These are phyloP conservation scores for Tylopilus vinaceipallidus DNA, from an alignment of 768 basidiomycete species.

Conservation along the genomic window DNA sequence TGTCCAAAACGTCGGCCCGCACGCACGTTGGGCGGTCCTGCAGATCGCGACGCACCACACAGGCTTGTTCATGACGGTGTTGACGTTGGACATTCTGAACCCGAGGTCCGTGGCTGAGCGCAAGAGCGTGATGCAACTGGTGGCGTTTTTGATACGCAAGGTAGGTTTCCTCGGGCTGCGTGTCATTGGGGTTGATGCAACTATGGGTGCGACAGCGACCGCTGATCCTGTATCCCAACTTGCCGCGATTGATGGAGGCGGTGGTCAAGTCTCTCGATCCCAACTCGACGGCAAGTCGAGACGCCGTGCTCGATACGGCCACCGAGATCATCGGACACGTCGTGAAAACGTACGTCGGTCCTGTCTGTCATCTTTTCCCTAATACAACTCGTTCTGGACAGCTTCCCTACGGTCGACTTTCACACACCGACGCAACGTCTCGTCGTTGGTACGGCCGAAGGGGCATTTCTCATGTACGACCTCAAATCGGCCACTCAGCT, in stretches of 20 bases:
- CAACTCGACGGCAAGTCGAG: conserved; percentile 69
- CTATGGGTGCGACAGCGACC: conserved; percentile 55
- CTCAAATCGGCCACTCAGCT: conserved; percentile 92
- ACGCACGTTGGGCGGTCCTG: conserved; percentile 81
- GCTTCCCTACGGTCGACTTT: conserved; percentile 94
- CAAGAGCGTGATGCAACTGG: conserved; percentile 87
- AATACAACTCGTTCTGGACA: conserved; percentile 26
- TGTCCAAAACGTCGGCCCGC: conserved; percentile 65
- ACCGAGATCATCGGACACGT: conserved; percentile 94
- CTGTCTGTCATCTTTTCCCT: not conserved
- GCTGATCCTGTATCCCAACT: conserved; percentile 75
- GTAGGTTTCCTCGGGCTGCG: conserved; percentile 32
- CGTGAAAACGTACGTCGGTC: conserved; percentile 74
- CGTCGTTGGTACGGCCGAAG: conserved; percentile 92
- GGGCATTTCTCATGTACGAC: conserved; percentile 94
- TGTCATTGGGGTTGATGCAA: not conserved
- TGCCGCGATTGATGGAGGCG: conserved; percentile 87
- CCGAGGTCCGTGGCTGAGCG: conserved; percentile 73
- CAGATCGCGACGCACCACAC: conserved; percentile 84
- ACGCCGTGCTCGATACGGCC: conserved; percentile 85
- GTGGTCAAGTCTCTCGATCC: conserved; percentile 97
- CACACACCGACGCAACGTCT: conserved; percentile 84
- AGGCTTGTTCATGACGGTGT: conserved; percentile 89
- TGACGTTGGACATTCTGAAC: conserved; percentile 85
- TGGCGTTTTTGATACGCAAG: conserved; percentile 92